phyloP scores from a whole-genome alignment of 1,139 yeast genomes.

The Candida gigantensis region DNA sequence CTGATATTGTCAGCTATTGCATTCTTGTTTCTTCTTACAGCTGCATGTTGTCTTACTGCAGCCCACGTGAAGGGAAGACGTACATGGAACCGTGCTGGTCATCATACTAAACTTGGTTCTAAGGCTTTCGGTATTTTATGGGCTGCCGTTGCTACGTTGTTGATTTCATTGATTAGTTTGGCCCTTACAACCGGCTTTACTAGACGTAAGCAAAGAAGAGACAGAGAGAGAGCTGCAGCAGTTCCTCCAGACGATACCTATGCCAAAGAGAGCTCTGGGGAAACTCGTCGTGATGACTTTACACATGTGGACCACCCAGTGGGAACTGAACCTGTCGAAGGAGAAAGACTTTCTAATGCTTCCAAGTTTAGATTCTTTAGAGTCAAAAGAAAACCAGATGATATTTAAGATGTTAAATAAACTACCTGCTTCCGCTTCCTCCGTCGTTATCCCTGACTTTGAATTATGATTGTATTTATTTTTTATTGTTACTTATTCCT shows the following conservation, averaged over 20 bases:
- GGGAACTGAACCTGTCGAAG: slow-evolving; percentile 1
- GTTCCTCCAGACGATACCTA: slow-evolving; percentile 4
- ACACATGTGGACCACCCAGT: slow-evolving; percentile 1
- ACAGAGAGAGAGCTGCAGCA: slow-evolving; percentile 1
- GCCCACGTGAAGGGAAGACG: slow-evolving; percentile 62
- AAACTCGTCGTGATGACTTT: slow-evolving; percentile 3
- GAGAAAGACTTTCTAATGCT: slow-evolving; percentile 14
- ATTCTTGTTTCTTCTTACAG: slow-evolving; percentile 52
- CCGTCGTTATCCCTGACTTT: no score
- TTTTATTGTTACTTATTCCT: no score
- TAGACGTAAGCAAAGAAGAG: slow-evolving; percentile 2
- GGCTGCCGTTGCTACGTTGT: slow-evolving; percentile 26
- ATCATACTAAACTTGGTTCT: slow-evolving; percentile 53
- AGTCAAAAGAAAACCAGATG: slow-evolving; percentile 16
- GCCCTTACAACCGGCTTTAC: slow-evolving; percentile 10
- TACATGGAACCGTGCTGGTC: slow-evolving; percentile 51
- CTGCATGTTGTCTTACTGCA: slow-evolving; percentile 67
- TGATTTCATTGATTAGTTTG: slow-evolving; percentile 13
- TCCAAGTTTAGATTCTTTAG: slow-evolving; percentile 19
- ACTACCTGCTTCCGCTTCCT: no score
- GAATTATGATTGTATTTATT: no score
- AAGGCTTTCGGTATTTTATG: slow-evolving; percentile 65
- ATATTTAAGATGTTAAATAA: slow-evolving; percentile 9
- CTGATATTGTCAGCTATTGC: slow-evolving; percentile 40
- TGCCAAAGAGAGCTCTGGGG: slow-evolving; percentile 9